Evolutionary conservation across 2,329 filamentous ascomycete species (phyloP).

Genomic region (Trichoderma harzianum): DNA sequence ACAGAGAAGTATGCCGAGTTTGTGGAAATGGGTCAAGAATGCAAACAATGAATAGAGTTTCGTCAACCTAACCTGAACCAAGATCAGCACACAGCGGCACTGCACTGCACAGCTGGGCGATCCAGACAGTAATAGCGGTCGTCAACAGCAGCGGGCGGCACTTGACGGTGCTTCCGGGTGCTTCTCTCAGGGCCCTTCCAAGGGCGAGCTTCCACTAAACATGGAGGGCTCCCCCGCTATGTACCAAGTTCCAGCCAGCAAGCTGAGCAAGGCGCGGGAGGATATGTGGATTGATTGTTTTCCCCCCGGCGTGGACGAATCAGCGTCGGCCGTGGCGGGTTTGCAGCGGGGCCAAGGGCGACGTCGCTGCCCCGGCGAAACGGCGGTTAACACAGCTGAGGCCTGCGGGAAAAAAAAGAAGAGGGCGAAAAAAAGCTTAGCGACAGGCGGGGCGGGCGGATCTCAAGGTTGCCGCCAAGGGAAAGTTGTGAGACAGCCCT

Average conservation of each 20-base stretch:
- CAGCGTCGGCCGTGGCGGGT: neutral
- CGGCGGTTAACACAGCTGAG: conserved; percentile 16
- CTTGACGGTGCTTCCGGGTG: conserved; percentile 5
- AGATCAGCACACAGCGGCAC: neutral
- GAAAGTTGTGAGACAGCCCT: neutral
- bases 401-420: neutral
- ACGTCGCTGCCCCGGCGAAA: conserved; percentile 10
- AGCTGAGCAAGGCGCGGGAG: conserved; percentile 11
- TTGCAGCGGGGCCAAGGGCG: neutral
- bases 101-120: conserved; percentile 5
- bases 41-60: conserved; percentile 9
- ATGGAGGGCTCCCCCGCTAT: neutral
- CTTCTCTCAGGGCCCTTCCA: neutral
- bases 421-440: neutral
- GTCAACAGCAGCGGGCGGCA: neutral
- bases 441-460: conserved; percentile 6
- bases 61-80: neutral
- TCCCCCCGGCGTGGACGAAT: conserved; percentile 1
- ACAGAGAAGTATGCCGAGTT: neutral
- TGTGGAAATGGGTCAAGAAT: neutral
- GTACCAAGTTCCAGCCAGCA: neutral
- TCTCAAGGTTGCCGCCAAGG: conserved; percentile 8
- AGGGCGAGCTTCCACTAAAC: neutral
- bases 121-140: neutral
- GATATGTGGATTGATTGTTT: neutral